These are phyloP conservation scores for Monilinia aucupariae DNA, from an alignment of 2,329 filamentous ascomycete genomes.

Conservation along the genomic window DNA sequence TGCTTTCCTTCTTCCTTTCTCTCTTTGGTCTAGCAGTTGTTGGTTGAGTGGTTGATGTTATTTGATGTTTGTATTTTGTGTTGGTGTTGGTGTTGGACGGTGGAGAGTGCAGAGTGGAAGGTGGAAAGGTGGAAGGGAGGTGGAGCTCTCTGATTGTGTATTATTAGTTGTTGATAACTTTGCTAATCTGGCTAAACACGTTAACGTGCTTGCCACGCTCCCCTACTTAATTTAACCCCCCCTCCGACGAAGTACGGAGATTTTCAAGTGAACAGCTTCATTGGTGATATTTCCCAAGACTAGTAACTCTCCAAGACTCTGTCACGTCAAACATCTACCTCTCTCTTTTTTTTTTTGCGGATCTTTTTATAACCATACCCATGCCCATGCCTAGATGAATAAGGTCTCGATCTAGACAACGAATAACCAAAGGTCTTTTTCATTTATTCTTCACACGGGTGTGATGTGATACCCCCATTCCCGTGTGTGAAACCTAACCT, in stretches of 20 bases:
- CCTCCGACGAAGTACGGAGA: slow-evolving; percentile 2
- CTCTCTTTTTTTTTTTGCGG: too few relatives aligned
- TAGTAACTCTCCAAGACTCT: neutral
- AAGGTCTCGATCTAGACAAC: neutral
- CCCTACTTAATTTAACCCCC: slow-evolving; percentile 2
- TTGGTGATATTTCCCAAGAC: neutral
- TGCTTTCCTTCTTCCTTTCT: too few relatives aligned
- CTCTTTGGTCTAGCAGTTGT: neutral
- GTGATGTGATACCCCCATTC: slow-evolving; percentile 15
- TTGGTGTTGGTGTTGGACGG: neutral
- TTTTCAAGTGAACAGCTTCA: neutral
- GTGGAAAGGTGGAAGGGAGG: too few relatives aligned
- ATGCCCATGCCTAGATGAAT: neutral
- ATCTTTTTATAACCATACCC: slow-evolving; percentile 1
- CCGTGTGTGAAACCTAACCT: slow-evolving; percentile 13
- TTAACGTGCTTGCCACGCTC: slow-evolving; percentile 7
- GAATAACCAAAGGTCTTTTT: slow-evolving; percentile 1
- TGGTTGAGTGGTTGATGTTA: too few relatives aligned
- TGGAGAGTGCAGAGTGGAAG: neutral
- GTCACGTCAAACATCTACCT: neutral
- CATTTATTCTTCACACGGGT: slow-evolving; percentile 8
- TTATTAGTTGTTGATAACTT: neutral
- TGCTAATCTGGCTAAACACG: neutral
- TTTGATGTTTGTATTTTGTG: neutral
- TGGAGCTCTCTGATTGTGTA: neutral